Percentiles rank a stretch among this genome's conserved stretches.
Evolutionary conservation across 2,329 filamentous ascomycete genomes (phyloP).

Genomic region (Penicillium sp.): DNA sequence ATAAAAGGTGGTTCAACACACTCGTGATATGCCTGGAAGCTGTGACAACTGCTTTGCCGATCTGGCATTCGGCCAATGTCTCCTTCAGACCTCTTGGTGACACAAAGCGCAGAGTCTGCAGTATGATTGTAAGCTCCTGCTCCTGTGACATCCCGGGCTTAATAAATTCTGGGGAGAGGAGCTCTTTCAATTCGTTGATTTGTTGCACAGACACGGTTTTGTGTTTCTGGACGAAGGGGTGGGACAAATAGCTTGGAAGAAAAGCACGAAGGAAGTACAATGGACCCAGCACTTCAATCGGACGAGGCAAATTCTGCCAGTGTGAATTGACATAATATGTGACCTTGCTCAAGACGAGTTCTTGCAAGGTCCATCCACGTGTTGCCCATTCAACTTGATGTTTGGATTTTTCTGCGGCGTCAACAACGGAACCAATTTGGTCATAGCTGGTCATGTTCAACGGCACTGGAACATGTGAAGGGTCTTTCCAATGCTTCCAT

Average conservation of each 20-base stretch:
- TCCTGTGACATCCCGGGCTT: not conserved
- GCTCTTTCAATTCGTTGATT: not conserved
- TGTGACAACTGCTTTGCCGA: not conserved
- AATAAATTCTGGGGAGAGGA: not conserved
- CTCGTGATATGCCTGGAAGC: not conserved
- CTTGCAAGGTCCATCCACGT: slow-evolving; percentile 27
- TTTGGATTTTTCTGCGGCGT: not conserved
- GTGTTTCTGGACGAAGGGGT: not conserved
- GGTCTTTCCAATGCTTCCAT: slow-evolving; percentile 8
- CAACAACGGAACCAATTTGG: not conserved
- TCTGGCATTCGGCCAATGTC: not conserved
- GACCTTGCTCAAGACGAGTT: slow-evolving; percentile 34
- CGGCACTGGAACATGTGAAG: slow-evolving; percentile 2
- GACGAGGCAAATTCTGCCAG: slow-evolving; percentile 30
- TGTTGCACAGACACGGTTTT: not conserved
- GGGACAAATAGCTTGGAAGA: slow-evolving; percentile 12
- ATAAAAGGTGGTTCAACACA: not conserved
- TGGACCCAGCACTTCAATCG: slow-evolving; percentile 32
- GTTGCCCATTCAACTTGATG: slow-evolving; percentile 19
- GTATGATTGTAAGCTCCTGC: not conserved
- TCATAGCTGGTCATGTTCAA: slow-evolving; percentile 5
- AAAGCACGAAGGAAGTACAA: slow-evolving; percentile 36
- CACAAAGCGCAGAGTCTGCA: not conserved
- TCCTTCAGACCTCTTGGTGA: not conserved
- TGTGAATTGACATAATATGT: slow-evolving; percentile 37